phyloP scores from a whole-genome alignment of 768 basidiomycete genomes.

The Inosperma sp. region DNA sequence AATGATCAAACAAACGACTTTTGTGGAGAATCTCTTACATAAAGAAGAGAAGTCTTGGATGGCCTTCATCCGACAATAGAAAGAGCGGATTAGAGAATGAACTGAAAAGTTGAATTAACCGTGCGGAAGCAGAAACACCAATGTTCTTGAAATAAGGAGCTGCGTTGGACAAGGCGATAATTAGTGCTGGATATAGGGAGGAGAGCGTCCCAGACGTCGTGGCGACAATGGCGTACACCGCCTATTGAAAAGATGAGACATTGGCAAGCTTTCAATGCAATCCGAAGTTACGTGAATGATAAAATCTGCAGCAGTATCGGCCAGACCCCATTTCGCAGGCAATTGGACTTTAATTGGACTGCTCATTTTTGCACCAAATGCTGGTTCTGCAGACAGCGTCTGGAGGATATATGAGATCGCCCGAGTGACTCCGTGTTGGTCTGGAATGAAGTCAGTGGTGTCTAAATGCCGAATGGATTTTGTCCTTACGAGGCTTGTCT shows the following conservation, averaged over 20 bases:
- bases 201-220: conserved; percentile 79
- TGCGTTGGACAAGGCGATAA: conserved; percentile 84
- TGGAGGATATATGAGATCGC: conserved; percentile 90
- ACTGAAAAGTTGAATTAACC: conserved; percentile 82
- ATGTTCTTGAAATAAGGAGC: conserved; percentile 84
- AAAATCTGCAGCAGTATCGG: conserved; percentile 79
- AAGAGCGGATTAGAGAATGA: conserved; percentile 90
- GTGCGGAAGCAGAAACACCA: conserved; percentile 73
- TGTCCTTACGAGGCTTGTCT: conserved; percentile 78
- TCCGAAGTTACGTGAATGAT: conserved; percentile 65
- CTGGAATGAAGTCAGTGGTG: conserved; percentile 36
- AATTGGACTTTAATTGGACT: conserved; percentile 59
- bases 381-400: conserved; percentile 78
- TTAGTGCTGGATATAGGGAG: conserved; percentile 86
- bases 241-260: conserved; percentile 37
- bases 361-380: conserved; percentile 69
- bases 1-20: neutral
- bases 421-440: conserved; percentile 87
- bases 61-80: conserved; percentile 89
- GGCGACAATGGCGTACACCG: conserved; percentile 85
- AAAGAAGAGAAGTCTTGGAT: conserved; percentile 89
- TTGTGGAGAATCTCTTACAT: conserved; percentile 47
- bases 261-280: neutral
- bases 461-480: neutral
- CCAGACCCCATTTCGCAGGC: conserved; percentile 71